Evolutionary conservation across 257 asterid genomes (phyloP).

Genomic region (Osmanthus fragrans): DNA sequence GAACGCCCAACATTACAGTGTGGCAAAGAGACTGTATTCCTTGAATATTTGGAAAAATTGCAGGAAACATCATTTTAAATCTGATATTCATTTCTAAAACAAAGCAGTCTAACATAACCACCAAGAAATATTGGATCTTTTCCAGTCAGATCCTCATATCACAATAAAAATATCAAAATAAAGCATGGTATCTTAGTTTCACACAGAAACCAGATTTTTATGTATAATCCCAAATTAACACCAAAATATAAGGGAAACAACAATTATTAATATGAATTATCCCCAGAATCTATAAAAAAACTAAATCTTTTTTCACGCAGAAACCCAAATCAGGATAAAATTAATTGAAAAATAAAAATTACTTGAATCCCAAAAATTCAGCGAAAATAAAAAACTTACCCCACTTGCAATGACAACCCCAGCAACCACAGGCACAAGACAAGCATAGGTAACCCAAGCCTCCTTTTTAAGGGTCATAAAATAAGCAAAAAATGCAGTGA

Average conservation of each 20-base stretch:
- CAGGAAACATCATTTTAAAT: conserved; percentile 19
- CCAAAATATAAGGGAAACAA: not conserved
- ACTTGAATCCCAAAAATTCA: not conserved
- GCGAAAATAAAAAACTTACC: conserved; percentile 43
- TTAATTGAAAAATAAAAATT: not conserved
- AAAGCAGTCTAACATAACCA: not conserved
- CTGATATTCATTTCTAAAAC: conserved; percentile 25
- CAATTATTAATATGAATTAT: not conserved
- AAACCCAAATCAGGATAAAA: not conserved
- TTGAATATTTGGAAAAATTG: not conserved
- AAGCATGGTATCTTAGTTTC: not conserved
- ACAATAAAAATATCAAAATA: conserved; percentile 7
- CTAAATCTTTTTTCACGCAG: not conserved
- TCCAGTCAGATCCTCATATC: not conserved
- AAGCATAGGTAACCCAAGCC: conserved; percentile 75
- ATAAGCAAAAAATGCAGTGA: conserved; percentile 91
- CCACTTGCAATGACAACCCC: conserved; percentile 97
- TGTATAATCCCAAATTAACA: not conserved
- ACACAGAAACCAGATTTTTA: not conserved
- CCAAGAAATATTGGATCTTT: conserved; percentile 32
- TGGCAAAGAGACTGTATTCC: not conserved
- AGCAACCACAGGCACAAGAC: conserved; percentile 87
- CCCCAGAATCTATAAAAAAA: too few relatives aligned
- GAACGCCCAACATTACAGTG: not conserved
- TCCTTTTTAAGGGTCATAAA: conserved; percentile 74